Evolutionary conservation across 2,329 filamentous ascomycete genomes (phyloP), one percentile per base, ranked within the genome.

Genomic region (Pseudocercospora eumusae): DNA sequence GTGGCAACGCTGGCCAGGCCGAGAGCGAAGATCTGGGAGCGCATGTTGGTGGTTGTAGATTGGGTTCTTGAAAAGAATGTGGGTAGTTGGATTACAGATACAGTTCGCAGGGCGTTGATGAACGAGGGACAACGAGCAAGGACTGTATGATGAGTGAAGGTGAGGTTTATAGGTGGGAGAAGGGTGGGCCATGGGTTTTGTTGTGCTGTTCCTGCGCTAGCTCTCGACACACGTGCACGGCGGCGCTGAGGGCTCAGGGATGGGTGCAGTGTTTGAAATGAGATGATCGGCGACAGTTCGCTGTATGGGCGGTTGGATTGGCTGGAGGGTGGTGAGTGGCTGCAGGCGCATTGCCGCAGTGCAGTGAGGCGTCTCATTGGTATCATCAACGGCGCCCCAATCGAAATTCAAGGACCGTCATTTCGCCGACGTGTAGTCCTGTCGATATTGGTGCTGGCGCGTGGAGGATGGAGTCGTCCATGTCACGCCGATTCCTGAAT

Each of bases 1-100:
- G 75, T 52, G 67, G 74, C 78, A 68, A 75, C 75, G 66, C 64
- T 68, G 61, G 75, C 78, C 61, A 80, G 69, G 69, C 75, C 75
- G 64, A 61, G 54, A 60, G 68, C 66, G 57, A 69, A 58, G 59
- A 64, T 61, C 20, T 61, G 57, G 64, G 66, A 69, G 77, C 79
- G 80, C 81, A 83, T 83, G 47, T 66, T 66, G 59, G 56, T 56
- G 23, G 40, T 60, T 53, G 31, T 40, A 50, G 44, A 58, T 60
- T 45, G 36, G 27, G 49, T 57, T 42, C 21, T 36, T 50, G 31
- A 23, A 60, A 60, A 60, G 61, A 63, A 58, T 57, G 61, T 60
- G 42, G 57, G 57, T 60, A 63, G 61, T 63, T 63, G 61, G 61
- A 54, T 54, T 54, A 40, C 52, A 54, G 52, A 54, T 33, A 54